These are phyloP conservation scores for Thalassiosira hispida DNA, from an alignment of 352 stramenopile species.

Conservation along the genomic window DNA sequence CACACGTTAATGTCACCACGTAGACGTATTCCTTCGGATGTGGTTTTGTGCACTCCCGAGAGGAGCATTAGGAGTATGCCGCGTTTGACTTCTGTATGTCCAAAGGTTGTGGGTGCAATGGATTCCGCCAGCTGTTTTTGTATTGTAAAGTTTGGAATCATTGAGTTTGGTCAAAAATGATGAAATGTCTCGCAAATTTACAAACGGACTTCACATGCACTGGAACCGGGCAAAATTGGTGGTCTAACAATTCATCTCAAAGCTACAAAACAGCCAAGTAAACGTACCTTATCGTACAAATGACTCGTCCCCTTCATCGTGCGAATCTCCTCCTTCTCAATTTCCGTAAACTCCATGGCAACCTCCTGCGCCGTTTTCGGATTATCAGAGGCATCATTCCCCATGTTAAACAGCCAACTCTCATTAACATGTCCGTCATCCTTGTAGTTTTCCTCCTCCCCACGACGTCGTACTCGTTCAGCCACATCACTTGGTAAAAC, in stretches of 20 bases:
- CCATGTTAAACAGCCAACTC: constrained; percentile 38
- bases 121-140: constrained; percentile 91
- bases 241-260: too few relatives aligned
- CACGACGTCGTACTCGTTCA: constrained; percentile 39
- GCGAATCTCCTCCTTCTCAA: constrained; percentile 92
- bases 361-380: constrained; percentile 76
- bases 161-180: not conserved
- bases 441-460: constrained; percentile 25
- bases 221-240: too few relatives aligned
- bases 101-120: constrained; percentile 96
- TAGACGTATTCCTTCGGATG: constrained; percentile 91
- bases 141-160: constrained; percentile 1
- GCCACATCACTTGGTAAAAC: constrained; percentile 86
- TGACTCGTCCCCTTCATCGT: constrained; percentile 88
- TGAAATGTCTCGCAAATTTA: too few relatives aligned
- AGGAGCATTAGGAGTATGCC: constrained; percentile 98
- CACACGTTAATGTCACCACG: constrained; percentile 91
- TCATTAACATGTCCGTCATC: constrained; percentile 36
- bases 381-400: constrained; percentile 21
- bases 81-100: constrained; percentile 95
- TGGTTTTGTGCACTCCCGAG: constrained; percentile 97
- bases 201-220: too few relatives aligned
- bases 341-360: constrained; percentile 89
- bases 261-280: too few relatives aligned
- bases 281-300: constrained; percentile 71